Conservation (phyloP, 768 basidiomycete species). For the Termitomyces sp. region DNA sequence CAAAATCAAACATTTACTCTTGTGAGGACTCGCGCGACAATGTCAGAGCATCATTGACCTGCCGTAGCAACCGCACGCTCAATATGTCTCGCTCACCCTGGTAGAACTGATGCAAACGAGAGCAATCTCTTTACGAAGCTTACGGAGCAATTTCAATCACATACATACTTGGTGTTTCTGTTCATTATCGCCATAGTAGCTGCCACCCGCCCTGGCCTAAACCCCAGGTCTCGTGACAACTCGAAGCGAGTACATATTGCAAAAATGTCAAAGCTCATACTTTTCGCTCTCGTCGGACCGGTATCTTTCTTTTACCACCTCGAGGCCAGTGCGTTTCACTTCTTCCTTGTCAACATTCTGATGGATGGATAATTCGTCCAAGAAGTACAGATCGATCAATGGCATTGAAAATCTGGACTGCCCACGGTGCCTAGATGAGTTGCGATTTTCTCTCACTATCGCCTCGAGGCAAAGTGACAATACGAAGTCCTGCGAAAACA, state of each 20-base stretch:
- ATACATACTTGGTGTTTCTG: background rate
- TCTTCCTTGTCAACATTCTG: slow-evolving; percentile 1
- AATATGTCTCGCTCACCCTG: background rate
- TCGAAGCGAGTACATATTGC: background rate
- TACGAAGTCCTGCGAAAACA: background rate
- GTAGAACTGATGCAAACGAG: background rate
- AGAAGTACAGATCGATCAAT: background rate
- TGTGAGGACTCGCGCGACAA: background rate
- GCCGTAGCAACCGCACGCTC: background rate
- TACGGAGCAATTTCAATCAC: background rate
- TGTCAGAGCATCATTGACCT: background rate
- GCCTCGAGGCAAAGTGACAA: background rate
- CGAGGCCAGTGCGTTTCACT: slow-evolving; percentile 8
- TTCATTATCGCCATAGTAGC: background rate
- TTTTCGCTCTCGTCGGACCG: background rate
- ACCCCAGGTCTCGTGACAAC: background rate
- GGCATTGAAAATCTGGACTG: background rate
- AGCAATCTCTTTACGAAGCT: slow-evolving; percentile 2
- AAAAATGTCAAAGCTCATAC: background rate
- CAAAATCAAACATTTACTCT: no score
- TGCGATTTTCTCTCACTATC: background rate
- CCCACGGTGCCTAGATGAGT: background rate
- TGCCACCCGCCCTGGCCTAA: background rate
- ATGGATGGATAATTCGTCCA: background rate
- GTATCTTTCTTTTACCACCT: slow-evolving; percentile 5